Conservation (phyloP, 2,329 filamentous ascomycete species). For the Fusarium neocosmosporiellum region DNA sequence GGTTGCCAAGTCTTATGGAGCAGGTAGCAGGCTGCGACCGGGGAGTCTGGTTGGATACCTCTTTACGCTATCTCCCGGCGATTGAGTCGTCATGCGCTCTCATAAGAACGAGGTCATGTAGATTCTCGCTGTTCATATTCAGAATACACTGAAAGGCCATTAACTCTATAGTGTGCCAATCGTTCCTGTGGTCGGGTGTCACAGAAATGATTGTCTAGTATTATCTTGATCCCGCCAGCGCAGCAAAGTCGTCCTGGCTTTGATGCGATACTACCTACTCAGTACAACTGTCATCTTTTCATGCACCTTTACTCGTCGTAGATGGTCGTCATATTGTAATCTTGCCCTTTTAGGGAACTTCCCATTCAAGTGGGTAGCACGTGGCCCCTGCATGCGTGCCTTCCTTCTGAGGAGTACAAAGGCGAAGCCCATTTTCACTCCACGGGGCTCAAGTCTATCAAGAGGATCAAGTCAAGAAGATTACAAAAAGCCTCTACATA, state of each 20-base stretch:
- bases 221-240: background rate
- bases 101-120: background rate
- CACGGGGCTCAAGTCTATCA: background rate
- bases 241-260: background rate
- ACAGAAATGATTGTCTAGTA: background rate
- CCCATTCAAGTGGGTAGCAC: background rate
- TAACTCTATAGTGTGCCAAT: background rate
- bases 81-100: background rate
- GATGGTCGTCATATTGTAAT: background rate
- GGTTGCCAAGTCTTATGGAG: background rate
- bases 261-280: too few species aligned
- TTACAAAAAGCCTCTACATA: too few species aligned
- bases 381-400: background rate
- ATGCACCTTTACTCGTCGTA: background rate
- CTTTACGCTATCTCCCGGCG: background rate
- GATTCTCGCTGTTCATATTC: background rate
- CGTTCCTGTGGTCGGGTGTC: background rate
- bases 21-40: background rate
- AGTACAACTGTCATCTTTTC: background rate
- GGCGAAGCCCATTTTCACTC: background rate
- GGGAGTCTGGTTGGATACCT: background rate
- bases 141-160: background rate
- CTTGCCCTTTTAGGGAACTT: background rate
- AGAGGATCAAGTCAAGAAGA: background rate
- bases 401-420: background rate